These are phyloP conservation scores for Trametes elegans DNA, from an alignment of 768 basidiomycete genomes.

Conservation along the genomic window DNA sequence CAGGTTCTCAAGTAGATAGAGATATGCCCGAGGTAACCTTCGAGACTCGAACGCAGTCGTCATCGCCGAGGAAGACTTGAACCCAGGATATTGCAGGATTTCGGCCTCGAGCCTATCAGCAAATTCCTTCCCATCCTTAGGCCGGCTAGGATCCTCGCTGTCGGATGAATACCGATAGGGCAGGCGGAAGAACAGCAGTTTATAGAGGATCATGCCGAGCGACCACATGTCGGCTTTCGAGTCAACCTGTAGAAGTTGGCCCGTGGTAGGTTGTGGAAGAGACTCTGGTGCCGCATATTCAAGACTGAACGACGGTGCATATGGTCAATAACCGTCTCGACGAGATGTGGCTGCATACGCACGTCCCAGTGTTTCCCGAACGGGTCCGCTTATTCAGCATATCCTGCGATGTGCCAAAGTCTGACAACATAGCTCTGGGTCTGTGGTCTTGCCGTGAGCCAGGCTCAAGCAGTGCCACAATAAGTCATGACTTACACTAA, in stretches of 20 bases:
- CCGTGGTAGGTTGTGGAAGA: constrained; percentile 63
- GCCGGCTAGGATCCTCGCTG: constrained; percentile 41
- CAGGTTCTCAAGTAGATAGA: constrained; percentile 72
- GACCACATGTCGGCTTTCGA: constrained; percentile 98
- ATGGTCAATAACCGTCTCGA: background rate
- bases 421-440: constrained; percentile 91
- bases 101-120: constrained; percentile 70
- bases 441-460: constrained; percentile 36
- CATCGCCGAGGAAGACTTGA: constrained; percentile 49
- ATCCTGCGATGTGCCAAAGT: constrained; percentile 93
- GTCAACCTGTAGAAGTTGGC: constrained; percentile 66
- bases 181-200: constrained; percentile 85
- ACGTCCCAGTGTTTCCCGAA: constrained; percentile 96
- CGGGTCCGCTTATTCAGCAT: constrained; percentile 73
- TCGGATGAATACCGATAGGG: constrained; percentile 77
- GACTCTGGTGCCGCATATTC: constrained; percentile 92
- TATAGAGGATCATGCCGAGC: constrained; percentile 93
- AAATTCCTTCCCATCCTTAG: constrained; percentile 54
- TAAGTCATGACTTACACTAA: constrained; percentile 67
- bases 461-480: background rate
- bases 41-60: constrained; percentile 62
- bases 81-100: constrained; percentile 75
- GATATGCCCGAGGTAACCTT: constrained; percentile 66
- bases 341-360: constrained; percentile 29
- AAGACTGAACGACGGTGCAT: constrained; percentile 42